Percentiles rank a stretch among this genome's conserved stretches.
Evolutionary conservation across 192 early-diverging fungal species (phyloP).

Genomic region (Paraglomus brasilianum): DNA sequence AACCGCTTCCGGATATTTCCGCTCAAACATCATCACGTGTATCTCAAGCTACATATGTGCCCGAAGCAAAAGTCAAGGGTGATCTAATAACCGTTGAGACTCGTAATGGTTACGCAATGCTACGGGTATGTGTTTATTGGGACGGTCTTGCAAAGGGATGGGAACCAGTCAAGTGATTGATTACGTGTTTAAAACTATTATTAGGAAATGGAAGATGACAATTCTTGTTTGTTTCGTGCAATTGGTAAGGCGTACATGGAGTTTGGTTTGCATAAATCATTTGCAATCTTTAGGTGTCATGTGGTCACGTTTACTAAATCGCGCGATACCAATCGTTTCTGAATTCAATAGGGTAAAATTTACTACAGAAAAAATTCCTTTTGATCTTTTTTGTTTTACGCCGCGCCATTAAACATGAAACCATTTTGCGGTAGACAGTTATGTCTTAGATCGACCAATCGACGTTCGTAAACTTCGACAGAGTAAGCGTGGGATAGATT

Average conservation of each 20-base stretch:
- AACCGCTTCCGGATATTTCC: no score
- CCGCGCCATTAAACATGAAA: no score
- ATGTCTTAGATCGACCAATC: conserved; percentile 40
- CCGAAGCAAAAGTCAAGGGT: neutral
- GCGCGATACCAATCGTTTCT: no score
- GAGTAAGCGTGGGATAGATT: conserved; percentile 29
- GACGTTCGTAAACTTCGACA: conserved; percentile 33
- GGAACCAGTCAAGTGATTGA: neutral
- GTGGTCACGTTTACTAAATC: no score
- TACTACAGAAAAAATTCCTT: no score
- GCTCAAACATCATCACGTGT: no score
- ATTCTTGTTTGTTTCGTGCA: conserved; percentile 69
- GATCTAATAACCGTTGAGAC: neutral
- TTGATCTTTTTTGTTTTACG: no score
- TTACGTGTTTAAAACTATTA: neutral
- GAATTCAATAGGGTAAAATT: no score
- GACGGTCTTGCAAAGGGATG: neutral
- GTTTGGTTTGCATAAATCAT: no score
- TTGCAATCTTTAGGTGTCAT: no score
- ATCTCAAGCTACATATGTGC: no score
- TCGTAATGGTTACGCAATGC: conserved; percentile 7
- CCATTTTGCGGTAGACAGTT: conserved; percentile 5
- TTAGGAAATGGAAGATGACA: conserved; percentile 67
- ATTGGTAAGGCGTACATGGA: conserved; percentile 39
- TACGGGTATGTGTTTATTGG: conserved; percentile 27